Conservation (phyloP, 768 basidiomycete genomes). For the Grammothele lineata region DNA sequence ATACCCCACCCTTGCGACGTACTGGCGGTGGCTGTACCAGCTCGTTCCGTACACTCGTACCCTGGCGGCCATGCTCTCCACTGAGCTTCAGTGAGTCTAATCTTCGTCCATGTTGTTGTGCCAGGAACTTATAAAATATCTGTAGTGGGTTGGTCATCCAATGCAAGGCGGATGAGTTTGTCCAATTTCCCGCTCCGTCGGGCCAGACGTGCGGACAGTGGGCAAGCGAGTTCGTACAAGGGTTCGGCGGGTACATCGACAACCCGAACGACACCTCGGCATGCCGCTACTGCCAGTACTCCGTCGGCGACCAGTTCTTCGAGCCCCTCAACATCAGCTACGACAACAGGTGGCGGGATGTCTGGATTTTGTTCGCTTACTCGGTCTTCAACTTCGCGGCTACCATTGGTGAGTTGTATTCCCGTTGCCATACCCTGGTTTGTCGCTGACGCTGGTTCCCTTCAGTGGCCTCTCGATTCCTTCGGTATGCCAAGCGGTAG, state of each 20-base stretch:
- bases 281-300: constrained; percentile 75
- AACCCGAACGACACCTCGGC: constrained; percentile 52
- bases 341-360: constrained; percentile 62
- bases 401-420: constrained; percentile 41
- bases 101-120: constrained; percentile 7
- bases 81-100: constrained; percentile 58
- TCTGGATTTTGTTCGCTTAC: constrained; percentile 60
- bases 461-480: constrained; percentile 62
- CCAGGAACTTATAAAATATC: constrained; percentile 13
- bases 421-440: not conserved
- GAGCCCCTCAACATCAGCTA: constrained; percentile 63
- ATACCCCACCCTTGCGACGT: constrained; percentile 53
- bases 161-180: constrained; percentile 68
- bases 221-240: constrained; percentile 60
- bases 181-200: constrained; percentile 64
- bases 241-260: constrained; percentile 70
- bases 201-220: constrained; percentile 71
- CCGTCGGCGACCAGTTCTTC: constrained; percentile 67
- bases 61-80: constrained; percentile 69
- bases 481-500: constrained; percentile 68
- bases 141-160: constrained; percentile 54
- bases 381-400: constrained; percentile 70
- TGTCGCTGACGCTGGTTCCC: constrained; percentile 1
- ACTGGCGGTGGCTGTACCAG: constrained; percentile 81
- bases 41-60: constrained; percentile 67